Conservation (phyloP, 2,329 filamentous ascomycete species). For the Phyllosticta citribraziliensis region DNA sequence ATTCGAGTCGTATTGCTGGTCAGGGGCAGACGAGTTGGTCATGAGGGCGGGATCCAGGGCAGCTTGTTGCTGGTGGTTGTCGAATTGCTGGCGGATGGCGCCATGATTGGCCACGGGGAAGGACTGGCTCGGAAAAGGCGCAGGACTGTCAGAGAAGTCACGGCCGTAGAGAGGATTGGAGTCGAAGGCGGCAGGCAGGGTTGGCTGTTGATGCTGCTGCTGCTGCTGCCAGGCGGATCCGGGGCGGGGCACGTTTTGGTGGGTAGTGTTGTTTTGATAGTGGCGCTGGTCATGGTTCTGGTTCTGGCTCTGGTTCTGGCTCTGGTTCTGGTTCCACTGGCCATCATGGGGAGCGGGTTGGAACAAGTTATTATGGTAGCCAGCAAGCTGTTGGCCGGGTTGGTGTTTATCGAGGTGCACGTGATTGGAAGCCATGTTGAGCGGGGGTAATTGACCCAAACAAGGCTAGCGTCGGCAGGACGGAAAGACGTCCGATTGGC, state of each 20-base stretch:
- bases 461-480: background rate
- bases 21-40: background rate
- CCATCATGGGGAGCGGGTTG: background rate
- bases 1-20: conserved; percentile 8
- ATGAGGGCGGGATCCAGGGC: conserved; percentile 14
- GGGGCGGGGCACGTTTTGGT: background rate
- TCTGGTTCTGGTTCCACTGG: background rate
- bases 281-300: too few species aligned
- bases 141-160: conserved; percentile 15
- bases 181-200: conserved; percentile 10
- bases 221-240: conserved; percentile 8
- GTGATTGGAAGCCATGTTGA: conserved; percentile 13
- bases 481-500: background rate
- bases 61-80: background rate
- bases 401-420: conserved; percentile 12
- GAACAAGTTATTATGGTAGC: background rate
- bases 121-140: conserved; percentile 8
- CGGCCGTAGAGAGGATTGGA: conserved; percentile 15
- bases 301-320: too few species aligned
- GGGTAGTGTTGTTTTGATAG: background rate
- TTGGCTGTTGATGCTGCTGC: conserved; percentile 13
- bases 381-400: conserved; percentile 4
- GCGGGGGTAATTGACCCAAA: background rate
- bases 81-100: conserved; percentile 7
- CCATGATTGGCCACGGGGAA: conserved; percentile 3